Base-by-base conservation (phyloP, 2,329 filamentous ascomycete genomes). In the Aspergillus quadricinctus region DNA sequence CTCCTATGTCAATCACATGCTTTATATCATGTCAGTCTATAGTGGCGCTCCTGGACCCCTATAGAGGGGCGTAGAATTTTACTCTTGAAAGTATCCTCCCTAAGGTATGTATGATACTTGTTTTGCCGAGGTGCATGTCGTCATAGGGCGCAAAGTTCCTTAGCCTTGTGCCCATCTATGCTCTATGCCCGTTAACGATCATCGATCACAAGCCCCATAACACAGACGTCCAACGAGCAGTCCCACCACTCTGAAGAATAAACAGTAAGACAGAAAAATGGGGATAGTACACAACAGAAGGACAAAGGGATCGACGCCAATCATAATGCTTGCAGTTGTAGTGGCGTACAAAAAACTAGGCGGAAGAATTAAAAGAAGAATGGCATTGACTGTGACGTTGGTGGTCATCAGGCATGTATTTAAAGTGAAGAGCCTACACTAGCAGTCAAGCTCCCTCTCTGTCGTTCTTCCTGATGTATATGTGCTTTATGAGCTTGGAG, bases 121-220 rank as follows among this genome's bases (percentile, higher is more conserved):
- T n/a, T 43, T 14, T 57, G 56, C 60, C 58, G 52, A 61, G 61
- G 52, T 58, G 56, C 58, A 58, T 61, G 55, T 51, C 48, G 56
- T 57, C 57, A 62, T 57, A 60, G 57, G 58, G 58, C 60, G 56
- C 60, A 51, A 45, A 25, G 21, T 46, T 14, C 8, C 43, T 25
- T 49, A 53, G 57, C 53, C 51, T 56, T 52, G 57, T 56, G 57
- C 52, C 52, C 57, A 52, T 55, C 55, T 54, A 55, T 49, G 41
- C 21, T 52, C 53, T 54, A 28, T 19, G 11, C 41, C 41, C 14
- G 14, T 17, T 35, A 3, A 3, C 5, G 17, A 17, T 17, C 31
- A 17, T 37, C 14, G 14, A 17, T 37, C 31, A 17, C 14, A 37
- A 5, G 31, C 14, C 31, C 31, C 5, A 37, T 17, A 7, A 37